A percentile compares a stretch with the other conserved stretches of the same genome.
Conservation (phyloP, 192 early-diverging fungal species). For the Podila epigama region DNA sequence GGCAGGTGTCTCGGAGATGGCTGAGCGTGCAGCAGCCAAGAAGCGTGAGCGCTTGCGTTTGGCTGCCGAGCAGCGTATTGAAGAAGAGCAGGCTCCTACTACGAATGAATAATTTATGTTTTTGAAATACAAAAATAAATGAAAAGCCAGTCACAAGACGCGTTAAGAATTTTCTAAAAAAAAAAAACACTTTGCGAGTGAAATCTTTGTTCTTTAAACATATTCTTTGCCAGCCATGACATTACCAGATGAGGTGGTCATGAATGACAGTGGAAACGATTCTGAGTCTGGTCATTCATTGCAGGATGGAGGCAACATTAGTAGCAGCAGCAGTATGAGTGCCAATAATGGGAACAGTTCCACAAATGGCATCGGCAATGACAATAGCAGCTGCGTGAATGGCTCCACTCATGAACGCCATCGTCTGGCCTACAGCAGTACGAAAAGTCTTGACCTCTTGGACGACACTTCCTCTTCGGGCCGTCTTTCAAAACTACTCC, state of each 20-base stretch:
- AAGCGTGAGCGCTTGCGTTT: conserved; percentile 28
- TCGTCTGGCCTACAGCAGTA: not conserved
- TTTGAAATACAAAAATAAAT: not conserved
- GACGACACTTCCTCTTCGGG: conserved; percentile 17
- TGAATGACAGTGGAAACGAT: conserved; percentile 48
- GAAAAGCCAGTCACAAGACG: too few relatives aligned
- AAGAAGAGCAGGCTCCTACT: not conserved
- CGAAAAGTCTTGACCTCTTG: not conserved
- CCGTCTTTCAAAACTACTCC: conserved; percentile 20
- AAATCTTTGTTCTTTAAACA: too few relatives aligned
- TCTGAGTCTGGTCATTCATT: conserved; percentile 38
- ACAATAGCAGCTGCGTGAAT: not conserved
- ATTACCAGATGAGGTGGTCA: conserved; percentile 37
- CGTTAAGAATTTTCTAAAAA: not conserved
- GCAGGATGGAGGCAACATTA: not conserved
- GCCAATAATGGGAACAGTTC: not conserved
- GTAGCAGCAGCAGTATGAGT: not conserved
- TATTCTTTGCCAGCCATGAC: conserved; percentile 13
- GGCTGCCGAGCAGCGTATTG: conserved; percentile 20
- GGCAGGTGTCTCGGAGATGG: conserved; percentile 5
- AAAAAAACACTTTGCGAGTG: not conserved
- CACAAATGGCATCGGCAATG: not conserved
- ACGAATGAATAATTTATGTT: not conserved
- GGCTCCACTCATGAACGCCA: too few relatives aligned
- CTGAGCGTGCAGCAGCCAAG: conserved; percentile 31